A percentile compares a stretch with the other conserved stretches of the same genome.
phyloP scores from a whole-genome alignment of 2,329 filamentous ascomycete species.

The Fusarium albidum region DNA sequence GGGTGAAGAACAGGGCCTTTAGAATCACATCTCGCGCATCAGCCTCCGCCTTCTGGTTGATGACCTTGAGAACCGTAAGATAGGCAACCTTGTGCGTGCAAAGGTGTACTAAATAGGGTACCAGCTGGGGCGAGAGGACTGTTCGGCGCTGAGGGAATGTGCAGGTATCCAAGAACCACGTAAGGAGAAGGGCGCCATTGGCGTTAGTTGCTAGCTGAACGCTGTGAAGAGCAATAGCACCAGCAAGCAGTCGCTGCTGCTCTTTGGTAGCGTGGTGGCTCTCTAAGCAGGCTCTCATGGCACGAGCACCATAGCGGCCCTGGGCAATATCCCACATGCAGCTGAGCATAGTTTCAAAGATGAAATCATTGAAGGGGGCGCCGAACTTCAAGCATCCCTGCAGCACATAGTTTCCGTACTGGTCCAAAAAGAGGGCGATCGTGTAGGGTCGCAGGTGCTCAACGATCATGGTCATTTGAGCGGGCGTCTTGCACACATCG shows the following conservation, averaged over 20 bases:
- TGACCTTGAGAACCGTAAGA: slow-evolving; percentile 94
- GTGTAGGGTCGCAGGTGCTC: slow-evolving; percentile 86
- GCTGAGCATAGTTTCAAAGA: slow-evolving; percentile 96
- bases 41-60: slow-evolving; percentile 95
- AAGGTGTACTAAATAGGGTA: slow-evolving; percentile 91
- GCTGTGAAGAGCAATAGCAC: slow-evolving; percentile 94
- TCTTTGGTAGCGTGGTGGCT: slow-evolving; percentile 95
- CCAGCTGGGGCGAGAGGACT: slow-evolving; percentile 88
- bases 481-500: slow-evolving; percentile 86
- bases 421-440: slow-evolving; percentile 91
- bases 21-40: slow-evolving; percentile 92
- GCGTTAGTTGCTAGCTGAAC: slow-evolving; percentile 96
- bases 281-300: slow-evolving; percentile 96
- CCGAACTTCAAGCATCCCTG: slow-evolving; percentile 96
- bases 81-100: slow-evolving; percentile 99
- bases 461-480: slow-evolving; percentile 85
- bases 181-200: slow-evolving; percentile 91
- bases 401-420: slow-evolving; percentile 98
- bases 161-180: slow-evolving; percentile 98
- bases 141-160: slow-evolving; percentile 92
- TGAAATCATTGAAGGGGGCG: slow-evolving; percentile 89
- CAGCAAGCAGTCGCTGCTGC: slow-evolving; percentile 93
- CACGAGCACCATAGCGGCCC: slow-evolving; percentile 91
- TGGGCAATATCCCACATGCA: slow-evolving; percentile 94
- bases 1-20: slow-evolving; percentile 90